Conservation (phyloP, 768 basidiomycete species). For the Sporobolomyces pararoseus region DNA sequence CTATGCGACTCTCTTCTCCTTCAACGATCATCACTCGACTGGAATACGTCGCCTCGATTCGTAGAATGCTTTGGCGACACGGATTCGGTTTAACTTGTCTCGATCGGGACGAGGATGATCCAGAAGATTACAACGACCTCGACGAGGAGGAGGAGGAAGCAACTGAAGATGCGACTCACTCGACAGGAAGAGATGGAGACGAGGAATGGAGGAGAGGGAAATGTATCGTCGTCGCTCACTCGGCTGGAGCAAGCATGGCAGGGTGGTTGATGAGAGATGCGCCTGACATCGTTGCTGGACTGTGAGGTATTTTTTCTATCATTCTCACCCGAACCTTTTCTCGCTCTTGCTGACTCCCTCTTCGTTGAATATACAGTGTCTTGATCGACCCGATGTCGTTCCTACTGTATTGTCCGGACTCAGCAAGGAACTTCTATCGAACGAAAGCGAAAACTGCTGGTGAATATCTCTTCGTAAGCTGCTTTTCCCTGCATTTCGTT, state of each 20-base stretch:
- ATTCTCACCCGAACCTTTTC: background rate
- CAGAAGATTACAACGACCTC: background rate
- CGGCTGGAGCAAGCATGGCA: constrained; percentile 19
- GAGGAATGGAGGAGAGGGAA: constrained; percentile 41
- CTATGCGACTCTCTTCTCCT: constrained; percentile 34
- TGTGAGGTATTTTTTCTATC: background rate
- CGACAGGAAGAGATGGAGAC: background rate
- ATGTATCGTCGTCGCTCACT: constrained; percentile 27
- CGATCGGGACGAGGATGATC: constrained; percentile 22
- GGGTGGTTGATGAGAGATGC: constrained; percentile 37
- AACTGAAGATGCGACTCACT: too few species aligned
- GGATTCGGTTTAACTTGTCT: constrained; percentile 34
- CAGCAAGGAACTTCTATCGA: constrained; percentile 36
- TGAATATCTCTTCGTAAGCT: constrained; percentile 35
- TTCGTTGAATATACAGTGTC: background rate
- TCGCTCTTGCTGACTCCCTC: background rate
- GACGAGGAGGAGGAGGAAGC: background rate
- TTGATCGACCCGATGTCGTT: constrained; percentile 38
- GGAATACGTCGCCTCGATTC: constrained; percentile 34
- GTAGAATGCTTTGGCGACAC: constrained; percentile 38
- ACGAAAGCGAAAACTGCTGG: constrained; percentile 22
- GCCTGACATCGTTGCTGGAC: constrained; percentile 34
- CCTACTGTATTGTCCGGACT: constrained; percentile 29
- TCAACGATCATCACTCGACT: constrained; percentile 28
- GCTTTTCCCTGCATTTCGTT: background rate